Base-by-base conservation (phyloP, 2,329 filamentous ascomycete species). In the Paecilomyces dactylethromorphus region DNA sequence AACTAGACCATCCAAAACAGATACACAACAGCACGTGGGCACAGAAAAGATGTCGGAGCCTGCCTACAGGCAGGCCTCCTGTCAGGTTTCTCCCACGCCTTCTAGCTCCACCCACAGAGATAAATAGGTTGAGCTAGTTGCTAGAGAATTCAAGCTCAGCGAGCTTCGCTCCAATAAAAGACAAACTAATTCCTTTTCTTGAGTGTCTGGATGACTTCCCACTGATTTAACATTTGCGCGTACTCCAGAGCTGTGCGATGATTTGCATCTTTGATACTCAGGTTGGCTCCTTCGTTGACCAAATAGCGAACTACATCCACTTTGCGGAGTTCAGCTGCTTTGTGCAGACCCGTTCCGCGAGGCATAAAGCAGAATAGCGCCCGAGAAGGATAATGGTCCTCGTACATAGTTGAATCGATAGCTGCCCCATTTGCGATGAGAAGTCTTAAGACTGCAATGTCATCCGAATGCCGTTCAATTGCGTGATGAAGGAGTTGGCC, bases 401-500 rank as follows among this genome's bases (percentile, higher is more conserved):
- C 52, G 58, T 66, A 65, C 26, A 63, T 63, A 7, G 53, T 64
- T 53, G 59, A 53, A 60, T 68, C 62, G 2, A 68, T 58, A 35
- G 56, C 12, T 18, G 63, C 64, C 1, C 64, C 64, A n/a, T 61
- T 62, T 55, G 52, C 52, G 24, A 68, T 35, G 1, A 68, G 63
- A 32, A 67, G 35, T 7, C 29, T 59, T 32, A 68, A 53, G 1
- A 68, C 62, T 10, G 52, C 50, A 15, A 67, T 61, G 21, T 12
- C 56, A 59, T 66, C 64, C 0, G 59, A 57, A 10, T 54, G 15
- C 7, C 62, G 61, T 49, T 62, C 53, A 15, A 66, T 53, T 53
- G 62, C 65, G 45, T 66, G 58, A 56, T 68, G 61, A 11, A 68
- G 63, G 8, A 67, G 64, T 51, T 68, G 60, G 22, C 65, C 66